phyloP scores from a whole-genome alignment of 441 rosid genomes.

The Pelargonium australe region DNA sequence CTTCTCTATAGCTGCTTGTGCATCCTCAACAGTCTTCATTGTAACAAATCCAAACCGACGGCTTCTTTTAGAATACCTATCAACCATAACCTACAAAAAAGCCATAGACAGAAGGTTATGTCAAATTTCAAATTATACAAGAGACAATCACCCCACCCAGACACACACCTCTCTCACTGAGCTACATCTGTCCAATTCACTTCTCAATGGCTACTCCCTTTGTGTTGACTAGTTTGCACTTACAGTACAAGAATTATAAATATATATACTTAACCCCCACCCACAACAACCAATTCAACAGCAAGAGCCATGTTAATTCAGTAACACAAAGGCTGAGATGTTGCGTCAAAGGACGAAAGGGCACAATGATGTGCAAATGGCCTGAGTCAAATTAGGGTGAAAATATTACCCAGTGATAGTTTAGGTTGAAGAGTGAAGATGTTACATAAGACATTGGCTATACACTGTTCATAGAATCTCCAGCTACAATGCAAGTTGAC shows the following conservation, averaged over 20 bases:
- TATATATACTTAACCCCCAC: background rate
- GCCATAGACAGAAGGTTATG: background rate
- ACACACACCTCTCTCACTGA: background rate
- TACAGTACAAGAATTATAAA: background rate
- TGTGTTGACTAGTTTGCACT: background rate
- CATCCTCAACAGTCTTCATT: constrained; percentile 81
- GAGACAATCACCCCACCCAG: background rate
- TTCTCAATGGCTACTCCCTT: background rate
- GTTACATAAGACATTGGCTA: no score
- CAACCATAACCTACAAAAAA: constrained; percentile 67
- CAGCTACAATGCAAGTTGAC: background rate
- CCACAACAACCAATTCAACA: background rate
- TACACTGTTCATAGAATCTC: background rate
- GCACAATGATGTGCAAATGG: background rate
- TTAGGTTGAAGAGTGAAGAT: no score
- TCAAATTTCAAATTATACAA: background rate
- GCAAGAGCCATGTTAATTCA: background rate
- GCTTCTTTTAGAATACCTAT: constrained; percentile 71
- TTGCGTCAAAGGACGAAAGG: background rate
- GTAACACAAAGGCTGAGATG: background rate
- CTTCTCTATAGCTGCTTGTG: constrained; percentile 68
- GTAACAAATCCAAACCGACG: constrained; percentile 87
- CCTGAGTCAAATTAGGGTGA: background rate
- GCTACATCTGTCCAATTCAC: background rate
- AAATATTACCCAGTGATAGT: no score